phyloP scores from a whole-genome alignment of 345 rosid genomes.

The Clarkia xantiana region DNA sequence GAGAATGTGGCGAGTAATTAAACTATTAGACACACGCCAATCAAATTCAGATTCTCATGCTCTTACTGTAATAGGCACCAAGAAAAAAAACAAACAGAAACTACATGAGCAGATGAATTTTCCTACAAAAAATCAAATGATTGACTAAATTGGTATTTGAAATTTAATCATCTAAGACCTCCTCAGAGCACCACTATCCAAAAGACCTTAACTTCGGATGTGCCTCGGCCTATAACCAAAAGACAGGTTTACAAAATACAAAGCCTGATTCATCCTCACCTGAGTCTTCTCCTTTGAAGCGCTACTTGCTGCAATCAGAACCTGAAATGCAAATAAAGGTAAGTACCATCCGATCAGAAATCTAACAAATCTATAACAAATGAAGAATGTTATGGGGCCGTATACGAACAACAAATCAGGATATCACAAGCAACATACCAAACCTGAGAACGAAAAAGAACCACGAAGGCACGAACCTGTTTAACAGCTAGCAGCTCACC shows the following conservation, averaged over 20 bases:
- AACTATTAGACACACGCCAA: no score
- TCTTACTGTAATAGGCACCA: no score
- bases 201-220: background rate
- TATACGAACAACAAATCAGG: no score
- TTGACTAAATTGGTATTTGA: no score
- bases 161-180: no score
- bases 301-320: conserved; percentile 51
- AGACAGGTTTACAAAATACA: conserved; percentile 7
- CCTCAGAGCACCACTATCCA: no score
- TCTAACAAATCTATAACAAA: conserved; percentile 50
- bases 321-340: conserved; percentile 35
- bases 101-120: no score
- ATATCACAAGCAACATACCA: no score
- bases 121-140: no score
- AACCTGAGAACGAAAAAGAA: conserved; percentile 1
- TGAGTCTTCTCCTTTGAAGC: conserved; percentile 74
- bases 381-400: conserved; percentile 2
- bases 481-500: conserved; percentile 93
- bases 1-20: no score
- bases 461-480: conserved; percentile 80
- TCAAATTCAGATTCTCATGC: no score
- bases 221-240: background rate
- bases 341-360: conserved; percentile 1
- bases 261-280: conserved; percentile 73
- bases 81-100: no score